Percentiles rank a stretch among this genome's conserved stretches.
These are phyloP conservation scores for Neocallimastix lanati DNA, from an alignment of 192 early-diverging fungal genomes.

Conservation along the genomic window DNA sequence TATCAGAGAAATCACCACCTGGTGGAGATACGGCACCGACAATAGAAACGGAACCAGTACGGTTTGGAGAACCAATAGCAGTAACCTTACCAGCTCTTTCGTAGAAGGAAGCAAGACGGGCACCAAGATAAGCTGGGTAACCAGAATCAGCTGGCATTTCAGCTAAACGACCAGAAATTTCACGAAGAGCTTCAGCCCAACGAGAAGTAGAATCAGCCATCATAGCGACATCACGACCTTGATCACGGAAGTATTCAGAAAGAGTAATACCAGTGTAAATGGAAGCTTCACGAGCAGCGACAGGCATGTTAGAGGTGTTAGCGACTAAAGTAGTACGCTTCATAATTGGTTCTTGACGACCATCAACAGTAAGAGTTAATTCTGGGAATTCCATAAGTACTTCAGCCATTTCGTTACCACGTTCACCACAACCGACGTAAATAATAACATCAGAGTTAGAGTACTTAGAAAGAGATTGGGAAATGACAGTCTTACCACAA, in stretches of 20 bases:
- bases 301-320: constrained; percentile 99
- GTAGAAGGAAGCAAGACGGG: constrained; percentile 97
- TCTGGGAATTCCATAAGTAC: constrained; percentile 94
- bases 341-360: constrained; percentile 97
- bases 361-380: constrained; percentile 42
- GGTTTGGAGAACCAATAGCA: constrained; percentile 86
- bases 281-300: constrained; percentile 97
- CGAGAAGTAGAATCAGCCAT: constrained; percentile 99
- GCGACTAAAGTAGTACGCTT: constrained; percentile 97
- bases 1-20: constrained; percentile 98
- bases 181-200: constrained; percentile 99
- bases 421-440: constrained; percentile 89
- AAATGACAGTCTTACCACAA: constrained; percentile 99
- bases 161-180: constrained; percentile 98
- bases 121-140: constrained; percentile 96
- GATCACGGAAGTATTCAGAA: constrained; percentile 99
- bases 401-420: constrained; percentile 99
- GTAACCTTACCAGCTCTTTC: constrained; percentile 95
- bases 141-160: constrained; percentile 98
- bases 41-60: constrained; percentile 87
- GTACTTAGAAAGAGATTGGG: constrained; percentile 97
- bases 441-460: constrained; percentile 99
- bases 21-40: constrained; percentile 99
- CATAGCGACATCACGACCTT: constrained; percentile 98
- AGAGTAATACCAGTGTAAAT: constrained; percentile 99